Evolutionary conservation across 2,329 filamentous ascomycete species (phyloP), one percentile per base, ranked within the genome.

Genomic region (Pseudogymnoascus sp.): DNA sequence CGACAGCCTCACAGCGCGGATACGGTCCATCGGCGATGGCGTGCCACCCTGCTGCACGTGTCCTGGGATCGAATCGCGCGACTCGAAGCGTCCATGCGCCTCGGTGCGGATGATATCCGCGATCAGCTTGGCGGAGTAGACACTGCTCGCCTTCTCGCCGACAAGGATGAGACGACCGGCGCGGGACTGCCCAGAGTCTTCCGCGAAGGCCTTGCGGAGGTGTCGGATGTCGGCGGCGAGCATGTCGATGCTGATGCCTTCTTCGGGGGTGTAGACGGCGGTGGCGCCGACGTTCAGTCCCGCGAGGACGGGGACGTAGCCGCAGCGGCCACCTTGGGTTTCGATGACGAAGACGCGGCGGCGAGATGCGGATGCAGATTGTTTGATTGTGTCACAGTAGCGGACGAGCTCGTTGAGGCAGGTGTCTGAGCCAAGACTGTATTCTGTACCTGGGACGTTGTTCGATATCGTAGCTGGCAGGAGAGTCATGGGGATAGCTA

Each of bases 391-490:
- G 79, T 99, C 94, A 74, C 93, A 97, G 77, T 97, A 99, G 69
- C 88, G 85, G 67, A 97, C 91, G 40, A 99, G 82, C 63, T 96
- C 92, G 77, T 99, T 99, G 66, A 99, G 79, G 73, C 94, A 97
- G 1, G 94, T 99, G 72, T 99, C 94, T 33, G 92, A 96, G 47
- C 94, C 94, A 53, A 99, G 85, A 1, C 92, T 97, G 79, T 97
- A 97, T 76, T 99, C 94, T 0, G 93, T 96, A 40, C 94, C 94
- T 0, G 94, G 94, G 4, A 99, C 94, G 74, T 99, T 99, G 82
- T 99, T 99, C 68, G 91, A 96, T 69, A 99, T 93, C 8, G 94
- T 99, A n/a, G 94, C 94, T 0, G 94, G 94, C 25, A 99, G 82
- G 44, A 97, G 83, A 62, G 89, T 84, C 82, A 97, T 91, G 18